These are phyloP conservation scores for Lithocarpus polystachyus DNA, from an alignment of 306 rosid genomes.

Conservation along the genomic window DNA sequence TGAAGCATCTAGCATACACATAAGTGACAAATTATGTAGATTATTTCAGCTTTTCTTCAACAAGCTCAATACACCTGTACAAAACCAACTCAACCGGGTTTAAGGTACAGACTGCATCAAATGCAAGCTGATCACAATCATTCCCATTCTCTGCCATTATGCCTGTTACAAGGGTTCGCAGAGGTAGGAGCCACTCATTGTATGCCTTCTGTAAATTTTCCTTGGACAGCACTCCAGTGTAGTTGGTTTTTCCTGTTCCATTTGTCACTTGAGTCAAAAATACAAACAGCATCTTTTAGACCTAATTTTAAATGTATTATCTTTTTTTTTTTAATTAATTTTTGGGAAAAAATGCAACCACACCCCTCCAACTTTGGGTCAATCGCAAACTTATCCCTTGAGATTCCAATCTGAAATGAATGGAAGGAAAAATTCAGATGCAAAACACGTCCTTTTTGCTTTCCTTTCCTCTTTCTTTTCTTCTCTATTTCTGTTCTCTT, in stretches of 20 bases:
- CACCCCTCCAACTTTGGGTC: no score
- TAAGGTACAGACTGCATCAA: conserved; percentile 51
- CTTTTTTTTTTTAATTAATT: not conserved
- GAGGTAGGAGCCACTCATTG: conserved; percentile 54
- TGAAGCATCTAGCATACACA: not conserved
- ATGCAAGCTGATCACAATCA: conserved; percentile 32
- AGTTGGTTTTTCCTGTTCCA: conserved; percentile 65
- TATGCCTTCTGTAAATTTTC: conserved; percentile 37
- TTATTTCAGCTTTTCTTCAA: conserved; percentile 58
- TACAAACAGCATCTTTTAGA: not conserved
- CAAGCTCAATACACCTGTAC: conserved; percentile 85
- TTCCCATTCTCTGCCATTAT: conserved; percentile 31
- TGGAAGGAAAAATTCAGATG: no score
- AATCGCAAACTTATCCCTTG: no score
- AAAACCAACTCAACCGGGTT: conserved; percentile 84
- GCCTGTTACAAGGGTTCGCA: conserved; percentile 38
- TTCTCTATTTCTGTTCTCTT: no score
- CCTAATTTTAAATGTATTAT: not conserved
- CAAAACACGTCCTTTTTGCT: no score
- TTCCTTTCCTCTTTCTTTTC: no score
- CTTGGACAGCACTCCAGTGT: conserved; percentile 45
- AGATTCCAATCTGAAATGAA: no score
- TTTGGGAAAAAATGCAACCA: no score
- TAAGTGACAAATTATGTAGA: not conserved
- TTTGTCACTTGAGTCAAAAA: conserved; percentile 2